Conservation (phyloP, 148 eudicot species). For the Suaeda aralocaspica region DNA sequence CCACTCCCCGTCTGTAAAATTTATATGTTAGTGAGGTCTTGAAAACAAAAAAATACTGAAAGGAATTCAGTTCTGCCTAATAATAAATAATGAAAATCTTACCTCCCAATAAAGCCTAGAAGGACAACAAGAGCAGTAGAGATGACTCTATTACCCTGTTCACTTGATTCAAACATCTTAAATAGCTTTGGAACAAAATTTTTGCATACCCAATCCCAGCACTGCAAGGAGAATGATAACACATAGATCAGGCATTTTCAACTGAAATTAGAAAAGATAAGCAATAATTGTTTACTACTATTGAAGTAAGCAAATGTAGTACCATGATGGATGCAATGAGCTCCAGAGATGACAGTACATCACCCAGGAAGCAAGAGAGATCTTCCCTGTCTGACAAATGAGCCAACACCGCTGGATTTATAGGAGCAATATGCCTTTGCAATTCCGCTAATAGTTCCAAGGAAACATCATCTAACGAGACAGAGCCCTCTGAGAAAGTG, state of each 20-base stretch:
- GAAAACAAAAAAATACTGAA: not conserved
- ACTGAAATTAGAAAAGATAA: not conserved
- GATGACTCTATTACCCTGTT: conserved; percentile 21
- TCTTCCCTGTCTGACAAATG: conserved; percentile 13
- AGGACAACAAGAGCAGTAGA: conserved; percentile 40
- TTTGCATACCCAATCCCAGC: conserved; percentile 58
- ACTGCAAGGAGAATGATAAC: conserved; percentile 39
- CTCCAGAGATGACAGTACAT: conserved; percentile 68
- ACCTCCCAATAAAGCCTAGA: conserved; percentile 77
- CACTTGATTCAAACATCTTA: conserved; percentile 38
- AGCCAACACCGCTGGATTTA: conserved; percentile 17
- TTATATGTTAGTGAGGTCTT: not conserved
- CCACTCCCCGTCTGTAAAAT: conserved; percentile 49
- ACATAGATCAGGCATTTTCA: not conserved
- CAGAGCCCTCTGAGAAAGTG: conserved; percentile 52
- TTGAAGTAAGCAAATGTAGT: conserved; percentile 18
- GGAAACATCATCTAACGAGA: conserved; percentile 45
- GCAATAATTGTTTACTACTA: not conserved
- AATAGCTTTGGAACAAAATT: conserved; percentile 41
- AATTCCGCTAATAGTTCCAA: conserved; percentile 48
- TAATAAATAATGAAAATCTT: conserved; percentile 8
- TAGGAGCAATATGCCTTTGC: conserved; percentile 14
- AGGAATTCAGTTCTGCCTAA: not conserved
- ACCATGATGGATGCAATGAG: conserved; percentile 67
- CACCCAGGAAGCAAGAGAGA: conserved; percentile 25